Percentiles rank a stretch among this genome's conserved stretches.
Evolutionary conservation across 1,139 yeast genomes (phyloP).

Genomic region (Yamadazyma atmosphaerica): DNA sequence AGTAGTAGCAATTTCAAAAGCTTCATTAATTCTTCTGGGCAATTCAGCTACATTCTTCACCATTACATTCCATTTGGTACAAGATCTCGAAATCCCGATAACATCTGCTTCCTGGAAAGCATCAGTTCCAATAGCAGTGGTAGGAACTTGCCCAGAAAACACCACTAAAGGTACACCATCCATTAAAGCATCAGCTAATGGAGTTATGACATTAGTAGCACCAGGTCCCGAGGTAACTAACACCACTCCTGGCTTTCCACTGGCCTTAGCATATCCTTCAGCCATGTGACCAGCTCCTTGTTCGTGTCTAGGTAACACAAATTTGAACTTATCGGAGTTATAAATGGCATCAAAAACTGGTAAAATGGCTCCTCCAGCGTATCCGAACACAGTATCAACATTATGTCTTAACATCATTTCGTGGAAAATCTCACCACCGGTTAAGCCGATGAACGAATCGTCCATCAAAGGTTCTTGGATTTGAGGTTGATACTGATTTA

Average conservation of each 20-base stretch:
- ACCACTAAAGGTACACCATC: constrained; percentile 98
- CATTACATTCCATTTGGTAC: constrained; percentile 99
- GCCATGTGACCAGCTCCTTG: constrained; percentile 99
- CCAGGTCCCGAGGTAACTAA: constrained; percentile 98
- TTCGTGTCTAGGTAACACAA: constrained; percentile 93
- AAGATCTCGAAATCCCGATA: constrained; percentile 92
- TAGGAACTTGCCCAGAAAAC: constrained; percentile 97
- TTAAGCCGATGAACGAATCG: constrained; percentile 86
- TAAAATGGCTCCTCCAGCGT: constrained; percentile 97
- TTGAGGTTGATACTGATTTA: constrained; percentile 14
- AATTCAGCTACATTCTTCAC: constrained; percentile 91
- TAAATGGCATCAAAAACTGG: constrained; percentile 97
- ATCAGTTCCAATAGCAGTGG: constrained; percentile 94
- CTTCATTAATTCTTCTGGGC: constrained; percentile 95
- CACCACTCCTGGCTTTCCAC: constrained; percentile 98
- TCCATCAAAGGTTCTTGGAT: constrained; percentile 47
- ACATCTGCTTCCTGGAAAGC: constrained; percentile 99
- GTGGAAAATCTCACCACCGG: constrained; percentile 97
- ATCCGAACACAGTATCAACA: constrained; percentile 92
- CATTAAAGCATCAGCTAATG: constrained; percentile 95
- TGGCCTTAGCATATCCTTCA: constrained; percentile 95
- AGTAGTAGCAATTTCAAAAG: constrained; percentile 91
- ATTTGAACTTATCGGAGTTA: constrained; percentile 84
- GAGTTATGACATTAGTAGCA: constrained; percentile 95
- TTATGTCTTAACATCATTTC: constrained; percentile 98